Percentiles rank a stretch among this genome's conserved stretches.
Conservation (phyloP, 305 asterid genomes). For the Fraxinus latifolia region DNA sequence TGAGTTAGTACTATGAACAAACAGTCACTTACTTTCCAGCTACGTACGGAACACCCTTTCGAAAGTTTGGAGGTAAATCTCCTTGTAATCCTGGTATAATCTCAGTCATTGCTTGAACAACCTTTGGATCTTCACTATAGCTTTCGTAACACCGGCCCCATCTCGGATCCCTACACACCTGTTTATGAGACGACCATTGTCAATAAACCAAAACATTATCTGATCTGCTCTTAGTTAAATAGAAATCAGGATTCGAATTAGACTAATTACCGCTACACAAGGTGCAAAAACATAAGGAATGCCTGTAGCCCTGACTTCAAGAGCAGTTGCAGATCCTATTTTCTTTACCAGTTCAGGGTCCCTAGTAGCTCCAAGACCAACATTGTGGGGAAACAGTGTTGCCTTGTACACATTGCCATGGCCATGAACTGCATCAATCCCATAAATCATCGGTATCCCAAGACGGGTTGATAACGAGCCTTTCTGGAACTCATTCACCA, state of each 20-base stretch:
- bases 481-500: slow-evolving; percentile 46
- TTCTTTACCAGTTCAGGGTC: slow-evolving; percentile 43
- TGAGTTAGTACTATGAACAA: neutral
- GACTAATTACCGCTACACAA: slow-evolving; percentile 41
- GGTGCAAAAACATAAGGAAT: slow-evolving; percentile 55
- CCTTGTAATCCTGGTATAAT: slow-evolving; percentile 64
- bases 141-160: slow-evolving; percentile 77
- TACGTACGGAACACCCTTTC: slow-evolving; percentile 51
- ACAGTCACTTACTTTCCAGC: slow-evolving; percentile 47
- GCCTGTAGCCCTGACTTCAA: slow-evolving; percentile 55
- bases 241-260: neutral
- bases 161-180: slow-evolving; percentile 79
- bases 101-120: slow-evolving; percentile 63
- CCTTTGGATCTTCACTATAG: slow-evolving; percentile 54
- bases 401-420: slow-evolving; percentile 47
- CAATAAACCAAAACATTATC: neutral
- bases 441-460: slow-evolving; percentile 54
- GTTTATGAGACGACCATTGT: neutral
- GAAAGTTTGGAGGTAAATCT: slow-evolving; percentile 49
- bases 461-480: slow-evolving; percentile 44
- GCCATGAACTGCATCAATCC: slow-evolving; percentile 58
- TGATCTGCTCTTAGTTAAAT: neutral
- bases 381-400: slow-evolving; percentile 51
- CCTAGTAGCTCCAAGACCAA: slow-evolving; percentile 54
- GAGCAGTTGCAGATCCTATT: slow-evolving; percentile 55